Conservation (phyloP, 768 basidiomycete species). For the Kondoa malvinella region DNA sequence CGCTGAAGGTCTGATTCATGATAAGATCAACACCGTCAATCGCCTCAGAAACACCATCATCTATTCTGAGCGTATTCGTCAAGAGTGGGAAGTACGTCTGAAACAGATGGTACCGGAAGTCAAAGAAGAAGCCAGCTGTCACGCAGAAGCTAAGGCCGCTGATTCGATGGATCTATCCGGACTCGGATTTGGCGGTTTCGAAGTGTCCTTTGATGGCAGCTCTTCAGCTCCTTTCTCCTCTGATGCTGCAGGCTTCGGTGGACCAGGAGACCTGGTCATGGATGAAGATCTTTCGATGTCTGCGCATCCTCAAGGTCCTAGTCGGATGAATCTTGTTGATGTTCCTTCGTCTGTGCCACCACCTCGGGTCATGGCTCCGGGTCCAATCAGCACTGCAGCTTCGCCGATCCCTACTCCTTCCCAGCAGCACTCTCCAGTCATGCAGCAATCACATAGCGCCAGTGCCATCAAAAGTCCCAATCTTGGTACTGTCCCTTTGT, state of each 20-base stretch:
- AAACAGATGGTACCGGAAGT: slow-evolving; percentile 29
- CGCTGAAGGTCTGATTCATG: slow-evolving; percentile 69
- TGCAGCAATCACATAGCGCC: no score
- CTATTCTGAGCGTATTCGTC: slow-evolving; percentile 90
- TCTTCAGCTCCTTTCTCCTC: not conserved
- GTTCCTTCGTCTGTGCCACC: not conserved
- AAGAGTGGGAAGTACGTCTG: slow-evolving; percentile 88
- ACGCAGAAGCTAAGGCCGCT: not conserved
- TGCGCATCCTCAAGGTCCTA: slow-evolving; percentile 11
- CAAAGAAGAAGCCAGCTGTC: slow-evolving; percentile 34
- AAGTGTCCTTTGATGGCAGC: not conserved
- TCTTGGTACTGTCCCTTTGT: slow-evolving; percentile 44
- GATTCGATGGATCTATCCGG: not conserved
- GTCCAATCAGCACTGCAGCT: not conserved
- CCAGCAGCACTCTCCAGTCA: not conserved
- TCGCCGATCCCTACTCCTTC: not conserved
- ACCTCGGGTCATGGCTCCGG: not conserved
- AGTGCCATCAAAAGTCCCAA: not conserved
- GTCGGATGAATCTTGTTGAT: not conserved
- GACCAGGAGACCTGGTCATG: not conserved
- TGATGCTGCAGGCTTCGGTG: not conserved
- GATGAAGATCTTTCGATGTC: slow-evolving; percentile 3
- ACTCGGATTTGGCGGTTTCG: not conserved
- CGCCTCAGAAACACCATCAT: slow-evolving; percentile 93
- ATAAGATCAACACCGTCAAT: slow-evolving; percentile 86